These are phyloP conservation scores for Kwoniella sp. DNA, from an alignment of 768 basidiomycete genomes.

Conservation along the genomic window DNA sequence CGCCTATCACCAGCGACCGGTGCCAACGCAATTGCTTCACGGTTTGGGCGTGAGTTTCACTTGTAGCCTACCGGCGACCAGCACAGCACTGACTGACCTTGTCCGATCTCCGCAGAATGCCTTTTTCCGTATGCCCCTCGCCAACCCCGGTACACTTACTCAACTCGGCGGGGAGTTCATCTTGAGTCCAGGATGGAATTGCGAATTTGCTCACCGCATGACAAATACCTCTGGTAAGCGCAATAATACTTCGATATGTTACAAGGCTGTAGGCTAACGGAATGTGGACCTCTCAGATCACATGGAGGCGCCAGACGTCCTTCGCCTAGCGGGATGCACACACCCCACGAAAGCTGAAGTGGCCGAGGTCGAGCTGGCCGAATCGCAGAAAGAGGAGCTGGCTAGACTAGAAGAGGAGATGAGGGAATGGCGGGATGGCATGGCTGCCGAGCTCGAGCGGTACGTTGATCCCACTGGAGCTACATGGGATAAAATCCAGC, in stretches of 20 bases:
- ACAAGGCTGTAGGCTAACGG: not conserved
- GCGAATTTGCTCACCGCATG: slow-evolving; percentile 56
- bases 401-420: slow-evolving; percentile 45
- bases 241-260: not conserved
- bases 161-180: slow-evolving; percentile 57
- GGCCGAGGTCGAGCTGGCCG: slow-evolving; percentile 31
- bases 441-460: slow-evolving; percentile 47
- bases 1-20: slow-evolving; percentile 49
- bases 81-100: not conserved
- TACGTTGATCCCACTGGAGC: slow-evolving; percentile 13
- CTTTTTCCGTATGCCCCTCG: slow-evolving; percentile 50
- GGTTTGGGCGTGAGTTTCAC: slow-evolving; percentile 45
- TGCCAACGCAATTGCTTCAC: slow-evolving; percentile 48
- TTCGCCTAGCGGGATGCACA: slow-evolving; percentile 45
- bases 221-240: slow-evolving; percentile 51
- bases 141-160: slow-evolving; percentile 51
- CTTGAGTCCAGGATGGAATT: slow-evolving; percentile 46
- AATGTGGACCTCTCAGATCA: slow-evolving; percentile 38
- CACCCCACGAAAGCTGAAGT: slow-evolving; percentile 38
- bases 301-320: slow-evolving; percentile 56
- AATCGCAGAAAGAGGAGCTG: slow-evolving; percentile 40
- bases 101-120: slow-evolving; percentile 38
- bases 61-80: not conserved
- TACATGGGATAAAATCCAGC: too few species aligned
- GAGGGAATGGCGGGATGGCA: slow-evolving; percentile 39